These are phyloP conservation scores for Carex myosuroides DNA, from an alignment of 176 grass and related monocot species.

Conservation along the genomic window DNA sequence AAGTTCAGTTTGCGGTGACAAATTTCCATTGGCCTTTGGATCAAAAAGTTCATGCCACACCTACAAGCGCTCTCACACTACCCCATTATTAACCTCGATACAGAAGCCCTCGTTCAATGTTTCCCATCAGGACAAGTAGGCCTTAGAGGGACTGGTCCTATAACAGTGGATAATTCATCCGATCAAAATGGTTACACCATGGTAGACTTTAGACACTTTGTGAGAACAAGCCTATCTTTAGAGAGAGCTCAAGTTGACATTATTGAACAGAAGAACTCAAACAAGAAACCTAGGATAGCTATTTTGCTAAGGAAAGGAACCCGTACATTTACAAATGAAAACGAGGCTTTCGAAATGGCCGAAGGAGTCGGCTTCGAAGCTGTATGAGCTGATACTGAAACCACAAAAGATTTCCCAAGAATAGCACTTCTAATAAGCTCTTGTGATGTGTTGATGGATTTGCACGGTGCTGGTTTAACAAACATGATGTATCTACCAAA, in stretches of 20 bases:
- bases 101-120: slow-evolving; percentile 59
- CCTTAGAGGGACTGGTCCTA: slow-evolving; percentile 56
- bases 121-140: slow-evolving; percentile 59
- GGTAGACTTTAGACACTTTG: slow-evolving; percentile 67
- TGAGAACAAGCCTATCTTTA: slow-evolving; percentile 48
- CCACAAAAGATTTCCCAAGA: slow-evolving; percentile 17
- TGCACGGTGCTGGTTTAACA: slow-evolving; percentile 72
- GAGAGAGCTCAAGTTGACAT: slow-evolving; percentile 34
- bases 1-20: no score
- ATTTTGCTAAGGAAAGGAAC: slow-evolving; percentile 14
- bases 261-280: slow-evolving; percentile 38
- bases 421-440: slow-evolving; percentile 24
- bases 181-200: slow-evolving; percentile 62
- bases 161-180: slow-evolving; percentile 55
- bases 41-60: not conserved
- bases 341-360: not conserved
- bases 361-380: slow-evolving; percentile 23
- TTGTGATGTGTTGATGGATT: not conserved
- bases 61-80: slow-evolving; percentile 55
- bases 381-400: slow-evolving; percentile 13
- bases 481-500: slow-evolving; percentile 69
- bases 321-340: not conserved
- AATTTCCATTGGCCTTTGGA: no score
- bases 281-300: slow-evolving; percentile 15
- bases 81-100: slow-evolving; percentile 58